These are phyloP conservation scores for Tuber melanosporum DNA, from an alignment of 495 filamentous ascomycete genomes.

Conservation along the genomic window DNA sequence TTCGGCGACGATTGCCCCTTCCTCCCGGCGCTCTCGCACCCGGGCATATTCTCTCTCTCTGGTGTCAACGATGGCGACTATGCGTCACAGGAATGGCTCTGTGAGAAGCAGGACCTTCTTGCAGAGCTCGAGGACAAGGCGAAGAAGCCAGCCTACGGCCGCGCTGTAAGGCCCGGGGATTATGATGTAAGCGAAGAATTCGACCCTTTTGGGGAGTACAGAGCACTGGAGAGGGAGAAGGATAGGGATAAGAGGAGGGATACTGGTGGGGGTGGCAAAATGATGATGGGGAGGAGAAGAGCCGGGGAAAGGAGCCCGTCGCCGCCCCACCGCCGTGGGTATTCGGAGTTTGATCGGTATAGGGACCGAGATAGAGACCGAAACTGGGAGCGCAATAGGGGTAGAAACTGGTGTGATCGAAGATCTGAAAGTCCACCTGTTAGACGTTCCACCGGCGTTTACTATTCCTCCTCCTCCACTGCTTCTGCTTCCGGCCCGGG, in stretches of 20 bases:
- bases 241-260: slow-evolving; percentile 3
- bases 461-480: background rate
- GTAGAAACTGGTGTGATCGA: background rate
- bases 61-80: slow-evolving; percentile 27
- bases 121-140: slow-evolving; percentile 6
- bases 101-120: slow-evolving; percentile 24
- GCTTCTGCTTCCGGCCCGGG: background rate
- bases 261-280: background rate
- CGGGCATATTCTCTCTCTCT: slow-evolving; percentile 28
- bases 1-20: slow-evolving; percentile 40
- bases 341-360: slow-evolving; percentile 22
- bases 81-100: slow-evolving; percentile 30
- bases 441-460: background rate
- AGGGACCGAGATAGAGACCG: slow-evolving; percentile 2
- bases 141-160: background rate
- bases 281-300: slow-evolving; percentile 5
- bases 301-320: background rate
- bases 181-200: background rate
- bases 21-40: slow-evolving; percentile 21
- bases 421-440: background rate
- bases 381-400: background rate
- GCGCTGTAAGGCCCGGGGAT: background rate
- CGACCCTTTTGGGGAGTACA: background rate
- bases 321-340: slow-evolving; percentile 13
- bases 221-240: background rate